phyloP scores from a whole-genome alignment of 768 basidiomycete species.

The Sarcodon sp. region DNA sequence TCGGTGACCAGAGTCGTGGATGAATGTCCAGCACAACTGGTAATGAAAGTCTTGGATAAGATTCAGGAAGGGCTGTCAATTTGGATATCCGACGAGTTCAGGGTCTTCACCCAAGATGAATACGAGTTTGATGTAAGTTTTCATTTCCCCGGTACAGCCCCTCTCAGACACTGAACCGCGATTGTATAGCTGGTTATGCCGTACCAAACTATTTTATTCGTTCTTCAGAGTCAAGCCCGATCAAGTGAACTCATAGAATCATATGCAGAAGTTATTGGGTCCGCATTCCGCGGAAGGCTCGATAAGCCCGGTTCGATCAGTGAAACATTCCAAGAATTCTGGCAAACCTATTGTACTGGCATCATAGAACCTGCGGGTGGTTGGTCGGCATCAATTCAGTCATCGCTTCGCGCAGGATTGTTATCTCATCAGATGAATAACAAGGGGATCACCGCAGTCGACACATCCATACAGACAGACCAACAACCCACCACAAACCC shows the following conservation, averaged over 20 bases:
- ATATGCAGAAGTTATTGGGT: constrained; percentile 38
- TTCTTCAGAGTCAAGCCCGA: constrained; percentile 33
- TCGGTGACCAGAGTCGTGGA: constrained; percentile 43
- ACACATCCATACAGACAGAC: no score
- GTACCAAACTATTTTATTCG: constrained; percentile 46
- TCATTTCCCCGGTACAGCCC: background rate
- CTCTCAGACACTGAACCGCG: background rate
- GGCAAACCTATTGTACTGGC: constrained; percentile 35
- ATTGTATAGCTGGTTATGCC: constrained; percentile 42
- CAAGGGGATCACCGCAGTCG: no score
- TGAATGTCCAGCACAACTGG: constrained; percentile 35
- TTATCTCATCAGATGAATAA: no score
- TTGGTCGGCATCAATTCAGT: constrained; percentile 38
- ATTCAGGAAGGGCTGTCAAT: constrained; percentile 40
- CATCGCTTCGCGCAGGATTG: constrained; percentile 14
- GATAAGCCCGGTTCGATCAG: constrained; percentile 30
- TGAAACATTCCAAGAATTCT: constrained; percentile 50
- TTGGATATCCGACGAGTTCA: constrained; percentile 55
- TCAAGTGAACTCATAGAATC: constrained; percentile 27
- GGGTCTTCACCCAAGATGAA: constrained; percentile 36
- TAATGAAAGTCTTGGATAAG: constrained; percentile 29
- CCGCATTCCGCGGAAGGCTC: constrained; percentile 39
- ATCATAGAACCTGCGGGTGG: constrained; percentile 28
- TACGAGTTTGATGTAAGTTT: constrained; percentile 44
- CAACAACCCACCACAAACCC: no score